Evolutionary conservation across 371 early-diverging fungal species (phyloP).

Genomic region (Parasitella parasitica): DNA sequence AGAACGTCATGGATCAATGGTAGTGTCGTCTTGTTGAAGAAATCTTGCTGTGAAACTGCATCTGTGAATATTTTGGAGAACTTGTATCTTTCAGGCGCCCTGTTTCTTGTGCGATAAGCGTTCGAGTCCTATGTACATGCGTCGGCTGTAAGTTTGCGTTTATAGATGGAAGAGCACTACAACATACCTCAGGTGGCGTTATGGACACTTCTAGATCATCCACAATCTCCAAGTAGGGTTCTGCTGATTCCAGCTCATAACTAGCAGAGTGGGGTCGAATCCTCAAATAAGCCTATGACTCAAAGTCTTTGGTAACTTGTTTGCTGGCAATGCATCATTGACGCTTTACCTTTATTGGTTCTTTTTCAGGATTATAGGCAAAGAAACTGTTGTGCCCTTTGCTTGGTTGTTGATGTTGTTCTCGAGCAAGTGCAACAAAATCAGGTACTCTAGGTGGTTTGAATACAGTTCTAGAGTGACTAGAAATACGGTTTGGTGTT

Average conservation of each 20-base stretch:
- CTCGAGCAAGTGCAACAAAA: background rate
- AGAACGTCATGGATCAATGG: slow-evolving; percentile 55
- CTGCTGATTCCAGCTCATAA: slow-evolving; percentile 8
- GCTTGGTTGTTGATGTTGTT: background rate
- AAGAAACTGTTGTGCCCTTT: slow-evolving; percentile 3
- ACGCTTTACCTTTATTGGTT: slow-evolving; percentile 21
- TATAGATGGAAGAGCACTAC: background rate
- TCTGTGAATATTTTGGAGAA: slow-evolving; percentile 67
- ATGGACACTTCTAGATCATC: slow-evolving; percentile 45
- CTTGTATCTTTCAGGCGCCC: slow-evolving; percentile 56
- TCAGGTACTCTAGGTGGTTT: slow-evolving; percentile 4
- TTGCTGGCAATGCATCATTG: no score
- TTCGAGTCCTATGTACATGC: slow-evolving; percentile 27
- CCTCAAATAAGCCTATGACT: slow-evolving; percentile 44
- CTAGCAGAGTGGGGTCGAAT: slow-evolving; percentile 33
- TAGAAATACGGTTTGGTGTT: background rate
- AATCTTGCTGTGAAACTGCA: slow-evolving; percentile 44
- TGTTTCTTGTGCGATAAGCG: slow-evolving; percentile 43
- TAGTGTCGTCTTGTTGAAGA: slow-evolving; percentile 62
- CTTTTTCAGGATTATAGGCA: slow-evolving; percentile 26
- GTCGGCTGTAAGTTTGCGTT: background rate
- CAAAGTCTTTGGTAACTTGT: background rate
- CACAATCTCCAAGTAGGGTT: slow-evolving; percentile 51
- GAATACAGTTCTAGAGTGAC: background rate
- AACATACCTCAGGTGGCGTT: slow-evolving; percentile 44